These are phyloP conservation scores for Yamadazyma takamatsuzukensis DNA, from an alignment of 805 yeast genomes.

Conservation along the genomic window DNA sequence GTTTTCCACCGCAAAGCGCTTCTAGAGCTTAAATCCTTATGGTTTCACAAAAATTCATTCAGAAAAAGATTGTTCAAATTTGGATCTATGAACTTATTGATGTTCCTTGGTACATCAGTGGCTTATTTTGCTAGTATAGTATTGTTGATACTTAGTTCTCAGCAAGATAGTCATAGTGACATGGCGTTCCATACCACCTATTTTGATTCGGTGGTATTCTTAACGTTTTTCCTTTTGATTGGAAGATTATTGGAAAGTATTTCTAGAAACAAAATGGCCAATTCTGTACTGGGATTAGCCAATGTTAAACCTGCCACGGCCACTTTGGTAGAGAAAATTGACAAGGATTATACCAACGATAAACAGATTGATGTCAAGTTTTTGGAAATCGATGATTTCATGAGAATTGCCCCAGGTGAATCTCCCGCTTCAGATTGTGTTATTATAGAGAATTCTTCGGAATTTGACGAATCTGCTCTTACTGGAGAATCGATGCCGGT, in stretches of 20 bases:
- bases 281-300: slow-evolving; percentile 54
- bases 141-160: slow-evolving; percentile 46
- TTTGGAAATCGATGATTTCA: slow-evolving; percentile 50
- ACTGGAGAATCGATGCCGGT: slow-evolving; percentile 65
- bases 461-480: slow-evolving; percentile 59
- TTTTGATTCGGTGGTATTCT: slow-evolving; percentile 76
- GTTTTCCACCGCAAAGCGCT: slow-evolving; percentile 66
- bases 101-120: slow-evolving; percentile 70
- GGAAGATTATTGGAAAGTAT: slow-evolving; percentile 67
- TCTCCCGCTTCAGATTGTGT: slow-evolving; percentile 61
- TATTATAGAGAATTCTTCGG: slow-evolving; percentile 42
- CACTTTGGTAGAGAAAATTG: slow-evolving; percentile 28
- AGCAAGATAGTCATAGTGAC: slow-evolving; percentile 14
- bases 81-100: slow-evolving; percentile 75
- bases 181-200: slow-evolving; percentile 59
- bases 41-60: slow-evolving; percentile 56
- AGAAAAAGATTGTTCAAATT: slow-evolving; percentile 56
- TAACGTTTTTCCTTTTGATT: slow-evolving; percentile 65
- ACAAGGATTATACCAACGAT: slow-evolving; percentile 19
- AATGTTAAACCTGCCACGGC: slow-evolving; percentile 50
- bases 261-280: slow-evolving; percentile 65
- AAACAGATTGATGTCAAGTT: slow-evolving; percentile 35
- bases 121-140: slow-evolving; percentile 69
- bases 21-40: slow-evolving; percentile 53
- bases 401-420: slow-evolving; percentile 50